Conservation (phyloP, 2,329 filamentous ascomycete genomes). For the Sclerotiophoma versabilis region DNA sequence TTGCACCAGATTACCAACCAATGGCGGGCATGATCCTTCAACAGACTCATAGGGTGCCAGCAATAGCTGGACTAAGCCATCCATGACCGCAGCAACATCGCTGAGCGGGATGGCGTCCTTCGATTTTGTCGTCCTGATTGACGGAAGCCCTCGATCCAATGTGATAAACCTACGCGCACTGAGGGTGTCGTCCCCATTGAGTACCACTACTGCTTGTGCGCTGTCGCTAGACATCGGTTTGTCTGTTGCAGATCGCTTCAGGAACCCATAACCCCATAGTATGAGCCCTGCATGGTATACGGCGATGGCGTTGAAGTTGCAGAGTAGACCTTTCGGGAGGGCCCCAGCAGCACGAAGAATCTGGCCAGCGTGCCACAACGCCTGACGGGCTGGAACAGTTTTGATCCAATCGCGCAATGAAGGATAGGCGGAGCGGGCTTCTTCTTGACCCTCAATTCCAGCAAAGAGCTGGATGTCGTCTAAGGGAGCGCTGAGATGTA, state of each 20-base stretch:
- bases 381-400: slow-evolving; percentile 63
- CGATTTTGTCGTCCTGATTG: slow-evolving; percentile 50
- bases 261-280: slow-evolving; percentile 73
- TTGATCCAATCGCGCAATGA: slow-evolving; percentile 66
- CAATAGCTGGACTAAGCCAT: slow-evolving; percentile 65
- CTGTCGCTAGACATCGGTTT: slow-evolving; percentile 41
- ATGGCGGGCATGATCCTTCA: slow-evolving; percentile 56
- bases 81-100: slow-evolving; percentile 66
- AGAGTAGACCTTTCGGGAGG: slow-evolving; percentile 62
- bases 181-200: slow-evolving; percentile 64
- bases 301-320: slow-evolving; percentile 72
- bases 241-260: slow-evolving; percentile 43
- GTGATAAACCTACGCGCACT: slow-evolving; percentile 65
- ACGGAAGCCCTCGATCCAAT: slow-evolving; percentile 62
- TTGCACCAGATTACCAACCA: slow-evolving; percentile 72
- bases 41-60: slow-evolving; percentile 56
- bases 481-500: slow-evolving; percentile 70
- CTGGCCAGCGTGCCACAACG: slow-evolving; percentile 73
- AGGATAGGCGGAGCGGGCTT: slow-evolving; percentile 67
- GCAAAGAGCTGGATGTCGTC: slow-evolving; percentile 72
- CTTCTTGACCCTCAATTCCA: slow-evolving; percentile 71
- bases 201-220: slow-evolving; percentile 44
- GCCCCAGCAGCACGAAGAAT: slow-evolving; percentile 66
- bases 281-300: slow-evolving; percentile 73
- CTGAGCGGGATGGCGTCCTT: slow-evolving; percentile 51